These are phyloP conservation scores for Otatea glauca DNA, from an alignment of 176 grass and related monocot genomes.

Conservation along the genomic window DNA sequence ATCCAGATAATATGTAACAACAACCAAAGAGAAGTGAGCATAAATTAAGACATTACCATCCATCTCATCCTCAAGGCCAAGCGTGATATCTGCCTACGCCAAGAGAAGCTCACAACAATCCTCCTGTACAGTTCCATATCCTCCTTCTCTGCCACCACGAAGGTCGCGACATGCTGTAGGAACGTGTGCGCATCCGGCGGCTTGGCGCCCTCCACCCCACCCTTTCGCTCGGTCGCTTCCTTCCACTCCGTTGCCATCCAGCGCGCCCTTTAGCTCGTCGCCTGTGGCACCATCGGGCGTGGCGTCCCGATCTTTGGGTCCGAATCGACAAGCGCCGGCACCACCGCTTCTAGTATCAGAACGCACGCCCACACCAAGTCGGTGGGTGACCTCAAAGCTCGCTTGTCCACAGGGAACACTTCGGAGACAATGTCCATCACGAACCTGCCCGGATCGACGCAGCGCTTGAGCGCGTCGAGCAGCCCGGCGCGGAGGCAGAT, in stretches of 20 bases:
- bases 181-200: slow-evolving; percentile 78
- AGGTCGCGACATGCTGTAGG: slow-evolving; percentile 76
- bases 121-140: slow-evolving; percentile 62
- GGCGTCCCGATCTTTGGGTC: slow-evolving; percentile 60
- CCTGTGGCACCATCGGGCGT: slow-evolving; percentile 59
- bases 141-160: slow-evolving; percentile 61
- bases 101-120: no score
- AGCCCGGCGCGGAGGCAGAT: slow-evolving; percentile 64
- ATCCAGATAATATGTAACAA: background rate
- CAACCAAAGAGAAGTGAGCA: background rate
- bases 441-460: slow-evolving; percentile 75
- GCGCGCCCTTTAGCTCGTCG: slow-evolving; percentile 57
- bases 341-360: no score
- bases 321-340: slow-evolving; percentile 65
- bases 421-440: slow-evolving; percentile 63
- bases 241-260: slow-evolving; percentile 73
- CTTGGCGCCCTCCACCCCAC: slow-evolving; percentile 70
- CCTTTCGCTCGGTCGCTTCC: slow-evolving; percentile 55
- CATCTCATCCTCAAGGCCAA: slow-evolving; percentile 82
- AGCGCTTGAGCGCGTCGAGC: slow-evolving; percentile 59
- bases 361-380: slow-evolving; percentile 81
- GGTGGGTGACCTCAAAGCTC: slow-evolving; percentile 57
- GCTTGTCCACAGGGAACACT: slow-evolving; percentile 69
- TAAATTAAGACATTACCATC: slow-evolving; percentile 52
- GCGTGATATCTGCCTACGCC: slow-evolving; percentile 78